Evolutionary conservation across 129 eudicot species (phyloP), one percentile per base, ranked within the genome.

Genomic region (Glebionis coronaria): DNA sequence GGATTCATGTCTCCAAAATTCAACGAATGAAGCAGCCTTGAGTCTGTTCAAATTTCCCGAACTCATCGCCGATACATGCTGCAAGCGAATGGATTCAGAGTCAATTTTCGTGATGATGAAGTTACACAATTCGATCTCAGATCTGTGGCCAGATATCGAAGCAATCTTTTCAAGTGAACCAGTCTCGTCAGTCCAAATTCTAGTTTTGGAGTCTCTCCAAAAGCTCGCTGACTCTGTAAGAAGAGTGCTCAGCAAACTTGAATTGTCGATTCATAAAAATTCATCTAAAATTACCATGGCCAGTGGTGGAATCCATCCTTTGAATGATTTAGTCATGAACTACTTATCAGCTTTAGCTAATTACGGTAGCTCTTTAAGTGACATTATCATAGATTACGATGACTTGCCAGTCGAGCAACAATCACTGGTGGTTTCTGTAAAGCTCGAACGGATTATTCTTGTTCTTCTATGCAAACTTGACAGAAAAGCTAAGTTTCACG

Each of bases 381-480:
- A 77, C 38, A 70, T 85, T 27, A 57, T 85, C 46, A 70, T 57
- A 35, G 42, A 6, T 7, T 35, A 35, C 3, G 82, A 76, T 46
- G 81, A 73, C 27, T 50, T 44, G 13, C 74, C 80, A 15, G 59
- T 73, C 12, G 70, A 62, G n/a, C 53, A 63, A 46, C 55, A 63
- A 52, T 40, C 80, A 12, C 71, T 82, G 59, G 61, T 76, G 6
- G 66, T 78, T 2, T 60, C 92, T 0, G 67, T 14, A 29, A 68
- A 75, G 14, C 66, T 89, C 12, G 85, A 75, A 12, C 79, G 84
- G 84, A 79, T 89, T 28, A 79, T 89, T 13, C 82, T 78, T 5
- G 67, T 79, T n/a, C 84, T 85, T 28, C 77, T 83, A 20, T 77
- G 82, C 63, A 89, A 83, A 51, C 79, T 83, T 63, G 96, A 81